A percentile compares a stretch with the other conserved stretches of the same genome.
phyloP scores from a whole-genome alignment of 257 asterid species.

The Mentha longifolia region DNA sequence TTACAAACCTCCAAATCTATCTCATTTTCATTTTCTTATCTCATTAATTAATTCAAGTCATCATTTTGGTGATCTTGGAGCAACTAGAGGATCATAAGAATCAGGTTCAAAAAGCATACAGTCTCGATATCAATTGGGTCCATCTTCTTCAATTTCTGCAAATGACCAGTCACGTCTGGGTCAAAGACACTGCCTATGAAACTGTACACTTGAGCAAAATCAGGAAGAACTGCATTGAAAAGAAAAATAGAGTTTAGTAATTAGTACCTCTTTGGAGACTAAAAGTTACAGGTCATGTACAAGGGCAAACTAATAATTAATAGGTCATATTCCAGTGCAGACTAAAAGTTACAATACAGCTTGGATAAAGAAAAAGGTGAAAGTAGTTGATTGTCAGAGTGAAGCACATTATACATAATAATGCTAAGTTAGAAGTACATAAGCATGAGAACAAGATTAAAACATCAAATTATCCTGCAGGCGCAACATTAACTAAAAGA shows the following conservation, averaged over 20 bases:
- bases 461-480: constrained; percentile 2
- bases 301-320: too few relatives aligned
- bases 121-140: constrained; percentile 95
- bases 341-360: constrained; percentile 3
- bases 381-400: constrained; percentile 7
- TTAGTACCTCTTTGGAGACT: neutral
- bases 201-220: constrained; percentile 86
- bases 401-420: constrained; percentile 7
- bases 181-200: constrained; percentile 95
- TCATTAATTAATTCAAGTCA: constrained; percentile 12
- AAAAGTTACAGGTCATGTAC: constrained; percentile 16
- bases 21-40: constrained; percentile 13
- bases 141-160: constrained; percentile 84
- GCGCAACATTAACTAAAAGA: constrained; percentile 8
- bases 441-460: neutral
- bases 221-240: constrained; percentile 82
- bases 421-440: constrained; percentile 15
- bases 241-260: constrained; percentile 25
- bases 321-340: neutral
- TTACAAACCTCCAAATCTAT: too few relatives aligned
- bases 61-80: neutral
- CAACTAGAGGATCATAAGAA: constrained; percentile 24
- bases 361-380: constrained; percentile 14
- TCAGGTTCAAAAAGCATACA: constrained; percentile 56
- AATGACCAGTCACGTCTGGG: constrained; percentile 72